Base-by-base conservation (phyloP, 768 basidiomycete genomes). In the Dentipellis fragilis region DNA sequence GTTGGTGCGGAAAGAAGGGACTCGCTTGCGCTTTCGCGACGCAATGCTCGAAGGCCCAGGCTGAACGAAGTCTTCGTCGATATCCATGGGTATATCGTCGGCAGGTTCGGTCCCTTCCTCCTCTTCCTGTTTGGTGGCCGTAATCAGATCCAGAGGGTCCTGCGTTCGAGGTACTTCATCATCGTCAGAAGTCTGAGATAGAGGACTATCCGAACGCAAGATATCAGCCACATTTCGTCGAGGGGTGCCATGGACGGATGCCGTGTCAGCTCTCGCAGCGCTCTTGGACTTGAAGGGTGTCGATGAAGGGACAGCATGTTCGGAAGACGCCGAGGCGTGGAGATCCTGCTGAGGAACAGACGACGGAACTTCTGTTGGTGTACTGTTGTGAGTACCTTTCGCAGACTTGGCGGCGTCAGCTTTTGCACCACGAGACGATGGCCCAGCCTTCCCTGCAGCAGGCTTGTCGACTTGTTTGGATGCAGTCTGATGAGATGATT, bases 341-440 rank as follows among this genome's bases (percentile, higher is more conserved):
- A 64, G 62, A 45, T 81, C 79, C 63, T 84, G 78, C 39, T 78
- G 76, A 3, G 83, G 81, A 46, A 80, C 69, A 16, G 84, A 87
- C 0, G 83, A 84, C 6, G 83, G 83, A 11, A 84, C 66, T 53
- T 75, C 69, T 9, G 62, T 37, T 23, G 45, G 19, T 9, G 36
- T 56, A 23, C 52, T 55, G 54, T 54, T 64, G n/a, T 63, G 57
- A 4, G 46, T 49, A 17, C 54, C 56, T 7, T 57, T 57, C 2
- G 39, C 59, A 36, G 57, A 51, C 50, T 54, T 52, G 57, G 58
- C 50, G 17, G 21, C 48, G 23, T 16, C 17, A 49, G 34, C 29
- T 36, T 37, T 12, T 51, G 48, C 48, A 12, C 48, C 21, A n/a
- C 48, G 14, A 22, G 21, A 22, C 48, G 48, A 35, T 5, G 48